phyloP scores from a whole-genome alignment of 2,329 filamentous ascomycete species.

The Rutstroemia sp. region DNA sequence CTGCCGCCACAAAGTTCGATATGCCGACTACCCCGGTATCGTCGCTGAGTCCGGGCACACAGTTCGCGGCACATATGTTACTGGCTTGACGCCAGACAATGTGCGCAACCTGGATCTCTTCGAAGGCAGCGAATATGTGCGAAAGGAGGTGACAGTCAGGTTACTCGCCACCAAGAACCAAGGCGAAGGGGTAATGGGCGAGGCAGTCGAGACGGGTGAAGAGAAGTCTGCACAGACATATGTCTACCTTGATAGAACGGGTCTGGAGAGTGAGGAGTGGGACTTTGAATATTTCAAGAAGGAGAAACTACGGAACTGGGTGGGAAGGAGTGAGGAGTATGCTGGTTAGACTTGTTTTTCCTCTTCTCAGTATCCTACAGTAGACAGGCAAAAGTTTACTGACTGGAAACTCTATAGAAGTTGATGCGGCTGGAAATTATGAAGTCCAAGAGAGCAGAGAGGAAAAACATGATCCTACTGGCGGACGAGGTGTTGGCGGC shows the following conservation, averaged over 20 bases:
- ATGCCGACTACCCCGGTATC: conserved; percentile 77
- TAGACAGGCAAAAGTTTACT: too few species aligned
- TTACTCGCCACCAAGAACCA: conserved; percentile 27
- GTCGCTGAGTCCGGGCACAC: conserved; percentile 45
- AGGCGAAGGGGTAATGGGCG: neutral
- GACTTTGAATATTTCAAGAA: conserved; percentile 76
- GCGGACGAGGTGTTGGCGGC: too few species aligned
- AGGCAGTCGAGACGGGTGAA: conserved; percentile 11
- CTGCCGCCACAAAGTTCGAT: conserved; percentile 61
- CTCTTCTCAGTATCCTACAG: too few species aligned
- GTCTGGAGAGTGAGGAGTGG: conserved; percentile 72
- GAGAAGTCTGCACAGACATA: conserved; percentile 47
- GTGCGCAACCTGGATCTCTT: conserved; percentile 71
- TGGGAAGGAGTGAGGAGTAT: conserved; percentile 20
- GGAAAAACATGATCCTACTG: too few species aligned
- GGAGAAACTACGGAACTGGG: conserved; percentile 58
- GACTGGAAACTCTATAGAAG: too few species aligned
- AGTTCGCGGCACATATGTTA: conserved; percentile 70
- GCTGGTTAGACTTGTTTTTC: conserved; percentile 13
- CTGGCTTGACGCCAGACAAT: conserved; percentile 71
- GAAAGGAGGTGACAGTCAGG: conserved; percentile 47
- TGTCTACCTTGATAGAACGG: conserved; percentile 45
- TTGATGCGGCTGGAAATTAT: too few species aligned
- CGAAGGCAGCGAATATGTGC: conserved; percentile 68
- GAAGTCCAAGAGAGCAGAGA: too few species aligned